A percentile compares a stretch with the other conserved stretches of the same genome.
These are phyloP conservation scores for Cerioporus squamosus DNA, from an alignment of 1,284 basidiomycete species.

Conservation along the genomic window DNA sequence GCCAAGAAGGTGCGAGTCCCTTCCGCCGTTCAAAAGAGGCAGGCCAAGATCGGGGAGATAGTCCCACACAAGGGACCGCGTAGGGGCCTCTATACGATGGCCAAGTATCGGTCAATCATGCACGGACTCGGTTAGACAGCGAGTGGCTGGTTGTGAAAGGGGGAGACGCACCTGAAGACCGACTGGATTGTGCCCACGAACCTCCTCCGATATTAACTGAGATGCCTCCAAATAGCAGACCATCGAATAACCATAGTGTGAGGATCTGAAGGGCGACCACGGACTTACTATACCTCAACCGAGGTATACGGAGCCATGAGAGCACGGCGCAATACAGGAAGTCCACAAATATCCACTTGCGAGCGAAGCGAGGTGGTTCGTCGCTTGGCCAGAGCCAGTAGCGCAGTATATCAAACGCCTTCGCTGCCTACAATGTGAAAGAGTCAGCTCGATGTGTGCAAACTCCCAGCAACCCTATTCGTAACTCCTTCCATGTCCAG, in stretches of 20 bases:
- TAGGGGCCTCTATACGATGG: background rate
- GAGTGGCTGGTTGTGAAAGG: background rate
- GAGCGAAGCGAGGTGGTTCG: constrained; percentile 40
- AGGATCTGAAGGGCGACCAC: constrained; percentile 64
- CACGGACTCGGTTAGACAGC: no score
- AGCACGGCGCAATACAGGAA: constrained; percentile 63
- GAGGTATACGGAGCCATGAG: constrained; percentile 75
- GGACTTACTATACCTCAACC: constrained; percentile 70
- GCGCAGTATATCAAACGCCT: constrained; percentile 63
- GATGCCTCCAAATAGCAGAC: constrained; percentile 73
- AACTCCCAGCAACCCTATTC: no score
- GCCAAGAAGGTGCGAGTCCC: constrained; percentile 71
- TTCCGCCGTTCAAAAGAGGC: constrained; percentile 48
- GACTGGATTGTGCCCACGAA: constrained; percentile 2
- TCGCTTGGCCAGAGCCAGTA: constrained; percentile 48
- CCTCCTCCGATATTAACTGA: constrained; percentile 14
- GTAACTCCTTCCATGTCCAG: no score
- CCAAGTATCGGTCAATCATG: background rate
- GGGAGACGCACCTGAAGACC: constrained; percentile 11
- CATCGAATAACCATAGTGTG: constrained; percentile 64
- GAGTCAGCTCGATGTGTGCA: background rate
- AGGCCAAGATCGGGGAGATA: constrained; percentile 53
- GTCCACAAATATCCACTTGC: constrained; percentile 78
- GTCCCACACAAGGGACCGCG: constrained; percentile 37
- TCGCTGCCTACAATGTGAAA: constrained; percentile 54